A percentile compares a stretch with the other conserved stretches of the same genome.
Evolutionary conservation across 1,139 yeast species (phyloP).

Genomic region (Kluyveromyces marxianus): DNA sequence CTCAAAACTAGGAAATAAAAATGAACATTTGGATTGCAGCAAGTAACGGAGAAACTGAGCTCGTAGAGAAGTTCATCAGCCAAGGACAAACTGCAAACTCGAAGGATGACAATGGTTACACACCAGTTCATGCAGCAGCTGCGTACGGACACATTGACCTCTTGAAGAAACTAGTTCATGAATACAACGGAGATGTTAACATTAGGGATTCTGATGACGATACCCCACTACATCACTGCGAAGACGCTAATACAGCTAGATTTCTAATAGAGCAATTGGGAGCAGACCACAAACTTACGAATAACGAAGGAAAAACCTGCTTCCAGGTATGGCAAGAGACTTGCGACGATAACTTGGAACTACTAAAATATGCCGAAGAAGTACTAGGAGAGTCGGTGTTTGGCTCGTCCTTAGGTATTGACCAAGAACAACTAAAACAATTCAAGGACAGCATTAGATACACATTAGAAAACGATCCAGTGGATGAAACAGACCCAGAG

Average conservation of each 20-base stretch:
- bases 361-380: slow-evolving; percentile 53
- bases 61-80: slow-evolving; percentile 50
- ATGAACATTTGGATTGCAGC: slow-evolving; percentile 93
- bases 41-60: slow-evolving; percentile 63
- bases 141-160: slow-evolving; percentile 79
- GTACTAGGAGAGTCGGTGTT: slow-evolving; percentile 33
- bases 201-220: slow-evolving; percentile 86
- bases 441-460: slow-evolving; percentile 43
- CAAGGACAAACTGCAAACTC: slow-evolving; percentile 58
- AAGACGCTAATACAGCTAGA: slow-evolving; percentile 58
- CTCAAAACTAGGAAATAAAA: neutral
- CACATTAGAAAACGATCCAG: slow-evolving; percentile 42
- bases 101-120: slow-evolving; percentile 87
- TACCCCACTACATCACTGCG: slow-evolving; percentile 89
- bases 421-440: slow-evolving; percentile 39
- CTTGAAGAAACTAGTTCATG: slow-evolving; percentile 46
- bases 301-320: slow-evolving; percentile 67
- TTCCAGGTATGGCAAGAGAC: slow-evolving; percentile 70
- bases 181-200: slow-evolving; percentile 70
- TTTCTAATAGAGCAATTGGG: slow-evolving; percentile 54
- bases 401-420: slow-evolving; percentile 34
- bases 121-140: slow-evolving; percentile 95
- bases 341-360: slow-evolving; percentile 67
- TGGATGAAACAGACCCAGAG: slow-evolving; percentile 35
- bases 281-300: slow-evolving; percentile 58